Base-by-base conservation (phyloP, 2,329 filamentous ascomycete genomes). In the Aspergillus piperis region DNA sequence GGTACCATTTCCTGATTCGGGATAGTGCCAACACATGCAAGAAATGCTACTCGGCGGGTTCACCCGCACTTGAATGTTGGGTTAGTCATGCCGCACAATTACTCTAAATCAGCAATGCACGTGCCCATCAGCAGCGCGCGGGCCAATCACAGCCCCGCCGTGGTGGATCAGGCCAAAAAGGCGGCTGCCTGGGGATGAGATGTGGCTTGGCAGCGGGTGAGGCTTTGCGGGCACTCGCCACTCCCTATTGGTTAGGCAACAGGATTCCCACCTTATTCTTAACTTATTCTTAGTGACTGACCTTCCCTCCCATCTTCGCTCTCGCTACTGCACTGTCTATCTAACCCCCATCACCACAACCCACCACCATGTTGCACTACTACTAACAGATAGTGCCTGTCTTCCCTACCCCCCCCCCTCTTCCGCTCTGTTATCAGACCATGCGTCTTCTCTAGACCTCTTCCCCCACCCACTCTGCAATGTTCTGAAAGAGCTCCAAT, bases 181-280 rank as follows among this genome's bases (percentile, higher is more conserved):
- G 63, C 65, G 64, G 71, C 65, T 73, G 72, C 71, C 71, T 74
- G 53, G 38, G 19, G 27, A 53, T 36, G 52, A 50, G 27, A 52
- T 68, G 68, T 67, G 68, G 66, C 67, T 68, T 67, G 65, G 66
- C 65, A 36, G 32, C 64, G 25, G 19, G 32, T 61, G 63, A 66
- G 65, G 67, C 66, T 68, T 67, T 68, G 65, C 62, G 56, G 55
- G 41, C 64, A 69, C 64, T 65, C 64, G 67, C 68, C 65, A 68
- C 62, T 66, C 65, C 65, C 71, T 59, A 76, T 77, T 77, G 75
- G 74, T 75, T 75, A 77, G 75, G 75, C 75, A 77, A 74, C 75
- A 77, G 70, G 64, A 77, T 77, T 77, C 71, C 71, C 69, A 68
- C 58, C 59, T 61, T 68, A 63, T 67, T 70, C 66, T 71, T 70